Percentiles rank a stretch among this genome's conserved stretches.
phyloP scores from a whole-genome alignment of 1,139 yeast species.

The Sugiyamaella grinbergsii region DNA sequence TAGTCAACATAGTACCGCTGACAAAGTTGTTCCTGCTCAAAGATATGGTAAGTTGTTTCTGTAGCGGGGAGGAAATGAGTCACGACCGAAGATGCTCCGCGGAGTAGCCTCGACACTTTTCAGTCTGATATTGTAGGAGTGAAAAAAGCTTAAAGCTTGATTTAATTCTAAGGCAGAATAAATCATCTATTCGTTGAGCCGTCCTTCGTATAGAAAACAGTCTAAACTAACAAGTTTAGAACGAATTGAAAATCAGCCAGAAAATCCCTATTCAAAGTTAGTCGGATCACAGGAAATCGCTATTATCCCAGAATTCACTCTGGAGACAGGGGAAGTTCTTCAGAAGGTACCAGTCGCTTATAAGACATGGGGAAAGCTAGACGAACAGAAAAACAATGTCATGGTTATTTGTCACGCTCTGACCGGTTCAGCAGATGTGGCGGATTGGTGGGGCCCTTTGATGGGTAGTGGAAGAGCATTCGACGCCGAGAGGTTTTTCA shows the following conservation, averaged over 20 bases:
- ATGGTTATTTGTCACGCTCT: constrained; percentile 91
- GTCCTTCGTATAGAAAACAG: too few relatives aligned
- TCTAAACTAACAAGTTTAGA: constrained; percentile 26
- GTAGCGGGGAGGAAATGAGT: constrained; percentile 1
- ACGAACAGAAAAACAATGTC: constrained; percentile 66
- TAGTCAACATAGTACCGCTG: not conserved
- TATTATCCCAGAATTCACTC: constrained; percentile 69
- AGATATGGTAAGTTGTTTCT: constrained; percentile 3
- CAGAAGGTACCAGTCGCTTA: constrained; percentile 85
- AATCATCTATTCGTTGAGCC: too few relatives aligned
- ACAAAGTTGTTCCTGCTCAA: not conserved
- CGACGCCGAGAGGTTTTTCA: constrained; percentile 84
- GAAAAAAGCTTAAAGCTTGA: too few relatives aligned
- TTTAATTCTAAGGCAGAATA: too few relatives aligned
- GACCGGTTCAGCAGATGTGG: constrained; percentile 92
- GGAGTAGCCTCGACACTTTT: too few relatives aligned
- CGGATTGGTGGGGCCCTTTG: constrained; percentile 98
- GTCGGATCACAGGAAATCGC: constrained; percentile 83
- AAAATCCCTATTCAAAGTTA: constrained; percentile 70
- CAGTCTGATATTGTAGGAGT: too few relatives aligned
- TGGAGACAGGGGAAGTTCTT: constrained; percentile 83
- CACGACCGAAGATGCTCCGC: too few relatives aligned
- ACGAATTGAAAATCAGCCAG: constrained; percentile 47
- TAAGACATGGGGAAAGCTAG: constrained; percentile 90
- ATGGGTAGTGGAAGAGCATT: constrained; percentile 85